Percentiles rank a stretch among this genome's conserved stretches.
These are phyloP conservation scores for Parsonsia alboflavescens DNA, from an alignment of 257 asterid species.

Conservation along the genomic window DNA sequence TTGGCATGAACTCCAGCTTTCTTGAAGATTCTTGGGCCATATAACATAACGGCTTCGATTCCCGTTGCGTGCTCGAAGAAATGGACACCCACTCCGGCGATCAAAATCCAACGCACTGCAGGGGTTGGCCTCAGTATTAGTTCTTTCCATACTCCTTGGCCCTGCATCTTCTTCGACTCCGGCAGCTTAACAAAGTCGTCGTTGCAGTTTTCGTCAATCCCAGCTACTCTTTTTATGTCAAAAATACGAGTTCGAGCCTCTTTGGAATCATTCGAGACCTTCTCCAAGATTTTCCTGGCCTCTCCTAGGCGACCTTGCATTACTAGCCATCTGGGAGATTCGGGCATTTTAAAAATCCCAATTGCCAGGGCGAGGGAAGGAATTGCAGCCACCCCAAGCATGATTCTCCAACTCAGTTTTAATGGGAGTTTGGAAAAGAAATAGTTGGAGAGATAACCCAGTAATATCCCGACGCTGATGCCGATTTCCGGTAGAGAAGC, in stretches of 20 bases:
- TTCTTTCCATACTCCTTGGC: slow-evolving; percentile 42
- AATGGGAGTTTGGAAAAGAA: slow-evolving; percentile 34
- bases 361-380: slow-evolving; percentile 54
- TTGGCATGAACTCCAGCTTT: slow-evolving; percentile 49
- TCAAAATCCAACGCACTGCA: slow-evolving; percentile 46
- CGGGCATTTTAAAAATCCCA: slow-evolving; percentile 61
- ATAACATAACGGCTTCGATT: slow-evolving; percentile 54
- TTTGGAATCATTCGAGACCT: slow-evolving; percentile 35
- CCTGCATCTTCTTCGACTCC: not conserved
- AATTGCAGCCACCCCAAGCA: slow-evolving; percentile 67
- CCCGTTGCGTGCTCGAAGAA: slow-evolving; percentile 77
- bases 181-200: slow-evolving; percentile 37
- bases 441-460: slow-evolving; percentile 58
- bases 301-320: slow-evolving; percentile 50
- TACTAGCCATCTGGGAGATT: slow-evolving; percentile 76
- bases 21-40: slow-evolving; percentile 54
- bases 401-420: slow-evolving; percentile 56
- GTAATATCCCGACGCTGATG: slow-evolving; percentile 53
- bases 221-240: slow-evolving; percentile 45
- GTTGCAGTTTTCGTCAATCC: slow-evolving; percentile 37
- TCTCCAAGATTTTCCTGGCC: slow-evolving; percentile 43
- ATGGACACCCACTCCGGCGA: slow-evolving; percentile 60
- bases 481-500: slow-evolving; percentile 70
- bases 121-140: slow-evolving; percentile 40
- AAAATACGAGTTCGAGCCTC: slow-evolving; percentile 50